Evolutionary conservation across 257 asterid species (phyloP).

Genomic region (Solanum rostratum): DNA sequence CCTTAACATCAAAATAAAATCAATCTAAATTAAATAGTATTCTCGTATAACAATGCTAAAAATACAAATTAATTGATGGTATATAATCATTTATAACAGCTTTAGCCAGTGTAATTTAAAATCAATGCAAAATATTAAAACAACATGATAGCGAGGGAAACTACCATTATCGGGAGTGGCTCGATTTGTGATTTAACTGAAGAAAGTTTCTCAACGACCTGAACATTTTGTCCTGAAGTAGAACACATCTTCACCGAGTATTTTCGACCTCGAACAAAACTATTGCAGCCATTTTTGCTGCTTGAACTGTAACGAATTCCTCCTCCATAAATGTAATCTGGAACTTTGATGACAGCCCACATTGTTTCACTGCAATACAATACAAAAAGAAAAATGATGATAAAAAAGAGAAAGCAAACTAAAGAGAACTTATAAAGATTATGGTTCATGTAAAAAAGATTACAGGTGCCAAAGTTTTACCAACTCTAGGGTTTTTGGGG

Average conservation of each 20-base stretch:
- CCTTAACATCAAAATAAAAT: slow-evolving; percentile 25
- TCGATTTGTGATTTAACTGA: slow-evolving; percentile 1
- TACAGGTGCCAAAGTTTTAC: too few species aligned
- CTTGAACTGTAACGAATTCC: slow-evolving; percentile 5
- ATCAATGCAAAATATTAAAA: not conserved
- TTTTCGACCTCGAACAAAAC: slow-evolving; percentile 9
- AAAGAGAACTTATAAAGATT: not conserved
- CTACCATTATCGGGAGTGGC: slow-evolving; percentile 46
- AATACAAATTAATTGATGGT: not conserved
- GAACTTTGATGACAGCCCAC: slow-evolving; percentile 24
- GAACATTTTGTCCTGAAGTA: slow-evolving; percentile 6
- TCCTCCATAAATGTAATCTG: slow-evolving; percentile 10
- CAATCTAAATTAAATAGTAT: not conserved
- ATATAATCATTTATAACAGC: not conserved
- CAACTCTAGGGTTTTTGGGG: not conserved
- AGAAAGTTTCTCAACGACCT: slow-evolving; percentile 8
- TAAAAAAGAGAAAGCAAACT: not conserved
- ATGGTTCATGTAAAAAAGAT: not conserved
- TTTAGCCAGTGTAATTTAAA: not conserved
- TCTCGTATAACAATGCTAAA: not conserved
- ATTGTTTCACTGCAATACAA: slow-evolving; percentile 3
- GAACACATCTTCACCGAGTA: slow-evolving; percentile 16
- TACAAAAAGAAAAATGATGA: too few species aligned
- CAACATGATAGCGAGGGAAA: not conserved
- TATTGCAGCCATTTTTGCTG: slow-evolving; percentile 3